Conservation (phyloP, 2,329 filamentous ascomycete genomes). For the Nannizzia gypsea region DNA sequence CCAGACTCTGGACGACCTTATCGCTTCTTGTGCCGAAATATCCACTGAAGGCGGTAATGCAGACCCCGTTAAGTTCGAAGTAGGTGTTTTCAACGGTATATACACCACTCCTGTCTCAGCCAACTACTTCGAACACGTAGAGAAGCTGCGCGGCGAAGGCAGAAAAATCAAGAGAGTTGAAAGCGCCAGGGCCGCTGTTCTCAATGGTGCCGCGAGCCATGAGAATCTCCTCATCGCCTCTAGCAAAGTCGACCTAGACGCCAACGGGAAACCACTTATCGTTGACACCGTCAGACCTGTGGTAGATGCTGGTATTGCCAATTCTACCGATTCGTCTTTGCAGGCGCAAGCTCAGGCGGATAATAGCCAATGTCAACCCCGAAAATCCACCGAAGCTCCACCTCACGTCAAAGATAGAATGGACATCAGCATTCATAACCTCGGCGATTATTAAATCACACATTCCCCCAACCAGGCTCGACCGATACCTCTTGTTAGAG, state of each 20-base stretch:
- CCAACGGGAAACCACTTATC: conserved; percentile 39
- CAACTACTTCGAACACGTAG: conserved; percentile 72
- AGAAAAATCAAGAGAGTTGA: conserved; percentile 56
- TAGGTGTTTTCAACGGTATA: conserved; percentile 81
- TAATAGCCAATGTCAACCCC: not conserved
- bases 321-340: not conserved
- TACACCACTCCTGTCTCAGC: conserved; percentile 72
- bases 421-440: conserved; percentile 52
- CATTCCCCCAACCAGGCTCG: not conserved
- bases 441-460: conserved; percentile 32
- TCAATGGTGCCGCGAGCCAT: conserved; percentile 50
- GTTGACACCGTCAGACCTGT: conserved; percentile 34
- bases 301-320: conserved; percentile 19
- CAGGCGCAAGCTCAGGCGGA: not conserved
- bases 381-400: conserved; percentile 18
- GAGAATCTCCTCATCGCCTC: conserved; percentile 51
- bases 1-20: conserved; percentile 67
- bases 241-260: conserved; percentile 48
- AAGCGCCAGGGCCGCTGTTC: conserved; percentile 51
- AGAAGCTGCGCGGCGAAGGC: conserved; percentile 58
- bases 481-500: not conserved
- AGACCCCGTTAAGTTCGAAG: conserved; percentile 59
- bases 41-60: conserved; percentile 43
- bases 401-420: conserved; percentile 39
- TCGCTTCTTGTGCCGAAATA: conserved; percentile 62